Conservation (phyloP, 352 stramenopile species). For the Phytopythium oedochilum region DNA sequence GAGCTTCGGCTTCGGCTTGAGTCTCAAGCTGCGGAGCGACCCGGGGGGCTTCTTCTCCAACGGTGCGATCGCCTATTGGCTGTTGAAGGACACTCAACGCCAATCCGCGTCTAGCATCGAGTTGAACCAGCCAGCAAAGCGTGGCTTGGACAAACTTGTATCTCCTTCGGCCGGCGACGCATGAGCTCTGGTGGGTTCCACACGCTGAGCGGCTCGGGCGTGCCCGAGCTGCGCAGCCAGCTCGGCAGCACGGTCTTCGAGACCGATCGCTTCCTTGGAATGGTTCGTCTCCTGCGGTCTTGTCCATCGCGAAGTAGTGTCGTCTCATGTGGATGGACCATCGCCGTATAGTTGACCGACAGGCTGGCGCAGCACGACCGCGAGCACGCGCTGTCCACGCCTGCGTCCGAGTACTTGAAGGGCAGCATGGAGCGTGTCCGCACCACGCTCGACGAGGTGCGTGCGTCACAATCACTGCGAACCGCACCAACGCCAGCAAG, state of each 20-base stretch:
- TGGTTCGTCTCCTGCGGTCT: neutral
- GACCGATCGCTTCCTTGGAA: neutral
- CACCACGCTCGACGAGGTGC: neutral
- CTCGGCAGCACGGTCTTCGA: neutral
- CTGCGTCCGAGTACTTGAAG: constrained; percentile 1
- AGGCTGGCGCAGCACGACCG: neutral
- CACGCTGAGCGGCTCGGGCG: neutral
- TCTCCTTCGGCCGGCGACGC: neutral
- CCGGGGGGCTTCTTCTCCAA: neutral
- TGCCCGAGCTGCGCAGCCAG: neutral
- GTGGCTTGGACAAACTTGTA: too few species aligned
- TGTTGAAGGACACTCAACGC: neutral
- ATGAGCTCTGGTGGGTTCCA: neutral
- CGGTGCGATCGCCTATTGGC: too few species aligned
- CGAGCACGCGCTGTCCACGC: neutral
- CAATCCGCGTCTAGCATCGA: neutral
- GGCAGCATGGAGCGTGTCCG: neutral
- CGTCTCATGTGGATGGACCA: too few species aligned
- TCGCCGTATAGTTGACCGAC: neutral
- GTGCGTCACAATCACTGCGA: too few species aligned
- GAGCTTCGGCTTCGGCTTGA: neutral
- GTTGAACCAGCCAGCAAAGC: neutral
- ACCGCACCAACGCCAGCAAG: too few species aligned
- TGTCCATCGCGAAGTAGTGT: neutral
- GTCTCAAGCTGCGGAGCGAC: too few species aligned